Conservation (phyloP, 2,329 filamentous ascomycete genomes). For the Botryosphaeria dothidea region DNA sequence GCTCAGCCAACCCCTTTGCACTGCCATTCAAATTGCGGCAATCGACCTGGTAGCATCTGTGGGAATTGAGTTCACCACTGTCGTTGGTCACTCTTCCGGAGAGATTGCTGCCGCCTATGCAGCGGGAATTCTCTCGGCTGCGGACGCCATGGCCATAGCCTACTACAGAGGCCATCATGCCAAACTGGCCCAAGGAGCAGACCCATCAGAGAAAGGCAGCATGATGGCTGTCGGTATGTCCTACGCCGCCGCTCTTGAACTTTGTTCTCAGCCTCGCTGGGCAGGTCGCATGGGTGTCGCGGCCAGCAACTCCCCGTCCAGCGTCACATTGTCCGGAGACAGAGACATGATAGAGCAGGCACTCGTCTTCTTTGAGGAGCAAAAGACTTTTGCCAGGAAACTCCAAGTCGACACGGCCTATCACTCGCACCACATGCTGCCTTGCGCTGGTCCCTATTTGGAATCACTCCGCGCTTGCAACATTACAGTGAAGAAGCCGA, state of each 20-base stretch:
- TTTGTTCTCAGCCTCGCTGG: constrained; percentile 15
- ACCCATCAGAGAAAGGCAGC: constrained; percentile 25
- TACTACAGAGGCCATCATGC: constrained; percentile 27
- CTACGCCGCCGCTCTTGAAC: not conserved
- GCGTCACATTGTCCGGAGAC: constrained; percentile 26
- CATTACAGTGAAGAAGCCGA: not conserved
- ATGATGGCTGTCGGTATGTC: constrained; percentile 35
- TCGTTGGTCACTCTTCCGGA: constrained; percentile 45
- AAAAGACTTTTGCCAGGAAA: constrained; percentile 21
- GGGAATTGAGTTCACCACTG: constrained; percentile 21
- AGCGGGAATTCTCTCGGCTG: constrained; percentile 28
- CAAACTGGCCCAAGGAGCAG: constrained; percentile 5
- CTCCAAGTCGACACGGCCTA: constrained; percentile 25
- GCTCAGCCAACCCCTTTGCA: constrained; percentile 37
- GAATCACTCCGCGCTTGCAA: not conserved
- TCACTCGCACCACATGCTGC: constrained; percentile 25
- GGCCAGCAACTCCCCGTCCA: constrained; percentile 27
- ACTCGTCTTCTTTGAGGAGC: constrained; percentile 17
- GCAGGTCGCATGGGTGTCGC: constrained; percentile 27
- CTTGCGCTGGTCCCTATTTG: not conserved
- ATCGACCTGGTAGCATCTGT: constrained; percentile 28
- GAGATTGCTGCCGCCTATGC: constrained; percentile 44
- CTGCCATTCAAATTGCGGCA: constrained; percentile 38
- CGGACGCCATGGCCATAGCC: constrained; percentile 26
- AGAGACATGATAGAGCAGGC: constrained; percentile 19